phyloP scores from a whole-genome alignment of 208 protist genomes.

The Crithidia acanthocephali region DNA sequence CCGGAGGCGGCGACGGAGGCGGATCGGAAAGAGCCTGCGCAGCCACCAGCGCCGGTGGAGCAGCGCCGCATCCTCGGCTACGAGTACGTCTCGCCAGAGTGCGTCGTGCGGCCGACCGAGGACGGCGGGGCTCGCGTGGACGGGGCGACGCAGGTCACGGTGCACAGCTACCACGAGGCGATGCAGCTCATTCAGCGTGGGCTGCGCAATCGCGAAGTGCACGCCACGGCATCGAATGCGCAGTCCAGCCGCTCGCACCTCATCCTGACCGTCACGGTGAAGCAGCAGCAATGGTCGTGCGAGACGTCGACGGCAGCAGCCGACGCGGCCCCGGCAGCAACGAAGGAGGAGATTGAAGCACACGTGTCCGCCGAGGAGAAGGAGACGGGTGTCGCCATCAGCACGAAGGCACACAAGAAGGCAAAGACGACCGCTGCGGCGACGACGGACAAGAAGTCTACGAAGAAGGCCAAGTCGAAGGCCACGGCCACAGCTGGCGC shows the following conservation, averaged over 20 bases:
- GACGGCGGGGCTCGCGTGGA: not conserved
- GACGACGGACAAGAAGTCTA: not conserved
- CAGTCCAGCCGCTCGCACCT: slow-evolving; percentile 18
- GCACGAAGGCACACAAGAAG: slow-evolving; percentile 4
- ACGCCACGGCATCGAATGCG: slow-evolving; percentile 7
- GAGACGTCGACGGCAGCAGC: not conserved
- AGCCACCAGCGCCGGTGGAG: not conserved
- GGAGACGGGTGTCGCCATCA: not conserved
- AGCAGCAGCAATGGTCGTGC: slow-evolving; percentile 19
- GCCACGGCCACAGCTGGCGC: not conserved
- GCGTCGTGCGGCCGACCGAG: not conserved
- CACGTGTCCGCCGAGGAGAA: not conserved
- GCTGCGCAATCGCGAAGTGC: slow-evolving; percentile 6
- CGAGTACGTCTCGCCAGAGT: slow-evolving; percentile 11
- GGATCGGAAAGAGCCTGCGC: not conserved
- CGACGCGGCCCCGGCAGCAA: not conserved
- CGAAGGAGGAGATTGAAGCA: not conserved
- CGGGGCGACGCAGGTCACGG: not conserved
- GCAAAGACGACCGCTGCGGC: not conserved
- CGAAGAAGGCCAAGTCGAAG: not conserved
- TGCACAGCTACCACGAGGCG: not conserved
- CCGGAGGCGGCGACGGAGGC: not conserved
- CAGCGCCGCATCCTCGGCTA: slow-evolving; percentile 2
- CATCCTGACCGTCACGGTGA: slow-evolving; percentile 12
- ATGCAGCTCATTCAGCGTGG: slow-evolving; percentile 4